Base-by-base conservation (phyloP, 768 basidiomycete species). In the Russula vinacea region DNA sequence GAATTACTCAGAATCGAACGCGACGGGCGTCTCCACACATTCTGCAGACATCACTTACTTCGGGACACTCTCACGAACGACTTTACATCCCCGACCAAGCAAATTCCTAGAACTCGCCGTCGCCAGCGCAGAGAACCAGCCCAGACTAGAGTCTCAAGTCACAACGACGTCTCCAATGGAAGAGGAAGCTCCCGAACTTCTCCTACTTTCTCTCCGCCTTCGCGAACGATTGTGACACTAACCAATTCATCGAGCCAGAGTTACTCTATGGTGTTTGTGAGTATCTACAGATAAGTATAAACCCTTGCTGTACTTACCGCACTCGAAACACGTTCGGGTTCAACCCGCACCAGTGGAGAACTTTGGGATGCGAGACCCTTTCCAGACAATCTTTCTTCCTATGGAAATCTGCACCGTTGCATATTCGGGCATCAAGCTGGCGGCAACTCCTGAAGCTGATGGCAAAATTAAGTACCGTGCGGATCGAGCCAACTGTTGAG, bases 391-490 rank as follows among this genome's bases (percentile, higher is more conserved):
- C n/a, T 81, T 84, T 5, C 76, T 93, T 60, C 88, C 88, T 6
- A 87, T 86, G 85, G 6, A 82, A 81, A 65, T 83, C 80, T 51
- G 83, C 86, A 14, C 81, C 88, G 11, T 78, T 91, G 62, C 88
- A 92, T 71, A 74, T 93, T 40, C 86, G 87, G 69, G 87, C 88
- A 1, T 84, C 85, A 7, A 86, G 76, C 66, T 93, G 91, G 91
- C 81, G 84, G 29, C 84, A 85, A 71, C 69, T 92, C 59, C 77
- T 92, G 44, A 88, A 84, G 69, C 72, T 92, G 47, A 84, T 93
- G 83, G 90, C 89, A 32, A 78, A 85, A 64, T 73, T 91, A 62
- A 86, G 87, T 61, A 84, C 80, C 35, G 87, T 88, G 6, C 83
- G 83, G 56, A 76, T 93, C 51, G 86, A 92, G 68, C 83, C 90